Evolutionary conservation across 805 yeast genomes (phyloP).

Genomic region (Kuraishia capsulata): DNA sequence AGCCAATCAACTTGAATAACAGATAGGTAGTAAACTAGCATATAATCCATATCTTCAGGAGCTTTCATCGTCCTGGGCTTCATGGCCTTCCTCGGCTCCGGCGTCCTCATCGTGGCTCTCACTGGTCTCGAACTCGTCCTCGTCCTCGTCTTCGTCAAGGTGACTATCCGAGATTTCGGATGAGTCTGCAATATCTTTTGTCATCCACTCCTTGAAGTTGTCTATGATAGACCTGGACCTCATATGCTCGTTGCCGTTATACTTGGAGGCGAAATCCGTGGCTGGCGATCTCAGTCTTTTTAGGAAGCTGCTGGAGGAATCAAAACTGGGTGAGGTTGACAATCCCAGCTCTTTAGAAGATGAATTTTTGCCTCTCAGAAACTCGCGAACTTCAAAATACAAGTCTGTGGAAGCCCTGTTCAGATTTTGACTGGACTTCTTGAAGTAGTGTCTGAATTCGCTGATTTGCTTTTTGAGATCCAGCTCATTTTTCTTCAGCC

Average conservation of each 20-base stretch:
- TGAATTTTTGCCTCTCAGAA: conserved; percentile 33
- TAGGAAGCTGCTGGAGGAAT: background rate
- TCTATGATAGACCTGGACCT: conserved; percentile 15
- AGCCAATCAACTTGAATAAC: too few species aligned
- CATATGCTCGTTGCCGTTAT: conserved; percentile 43
- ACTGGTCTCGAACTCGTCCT: conserved; percentile 3
- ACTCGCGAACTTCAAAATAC: conserved; percentile 78
- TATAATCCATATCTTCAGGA: too few species aligned
- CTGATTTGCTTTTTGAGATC: conserved; percentile 86
- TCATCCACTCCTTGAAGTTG: conserved; percentile 19
- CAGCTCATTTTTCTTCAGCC: conserved; percentile 95
- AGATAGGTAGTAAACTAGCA: too few species aligned
- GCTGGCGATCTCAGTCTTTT: conserved; percentile 40
- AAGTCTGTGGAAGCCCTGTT: conserved; percentile 73
- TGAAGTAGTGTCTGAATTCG: conserved; percentile 83
- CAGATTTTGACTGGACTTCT: conserved; percentile 57
- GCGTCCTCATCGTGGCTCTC: conserved; percentile 6
- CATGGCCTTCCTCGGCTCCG: conserved; percentile 8
- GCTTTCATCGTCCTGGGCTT: too few species aligned
- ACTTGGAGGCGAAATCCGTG: conserved; percentile 57
- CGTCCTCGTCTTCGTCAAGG: background rate
- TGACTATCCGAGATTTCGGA: background rate
- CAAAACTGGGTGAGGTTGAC: background rate
- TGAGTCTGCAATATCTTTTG: background rate
- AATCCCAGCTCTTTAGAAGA: background rate